These are phyloP conservation scores for Cynara cardunculus DNA, from an alignment of 129 eudicot genomes.

Conservation along the genomic window DNA sequence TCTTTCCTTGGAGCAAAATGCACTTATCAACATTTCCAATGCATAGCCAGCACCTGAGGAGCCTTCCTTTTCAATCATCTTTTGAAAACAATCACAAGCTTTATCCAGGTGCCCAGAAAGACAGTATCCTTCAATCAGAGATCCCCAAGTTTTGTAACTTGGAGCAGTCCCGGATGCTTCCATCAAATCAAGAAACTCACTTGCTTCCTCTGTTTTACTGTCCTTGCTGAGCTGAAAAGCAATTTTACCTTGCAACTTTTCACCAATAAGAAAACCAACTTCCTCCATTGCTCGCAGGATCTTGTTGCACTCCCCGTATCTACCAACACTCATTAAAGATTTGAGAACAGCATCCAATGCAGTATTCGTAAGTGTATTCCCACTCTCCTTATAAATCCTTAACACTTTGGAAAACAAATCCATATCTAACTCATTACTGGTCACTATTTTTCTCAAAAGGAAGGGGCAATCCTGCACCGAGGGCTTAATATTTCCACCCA, in stretches of 20 bases:
- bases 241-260: slow-evolving; percentile 38
- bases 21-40: slow-evolving; percentile 47
- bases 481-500: slow-evolving; percentile 58
- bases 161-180: slow-evolving; percentile 27
- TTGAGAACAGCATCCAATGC: slow-evolving; percentile 51
- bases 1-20: slow-evolving; percentile 48
- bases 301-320: slow-evolving; percentile 54
- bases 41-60: slow-evolving; percentile 40
- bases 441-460: slow-evolving; percentile 69
- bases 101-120: slow-evolving; percentile 52
- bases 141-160: slow-evolving; percentile 42
- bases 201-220: slow-evolving; percentile 45
- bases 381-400: slow-evolving; percentile 46
- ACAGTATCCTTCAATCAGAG: slow-evolving; percentile 69
- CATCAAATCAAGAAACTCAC: slow-evolving; percentile 41
- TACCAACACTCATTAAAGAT: slow-evolving; percentile 75
- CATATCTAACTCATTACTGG: slow-evolving; percentile 52
- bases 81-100: slow-evolving; percentile 50
- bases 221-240: slow-evolving; percentile 53
- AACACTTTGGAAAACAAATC: slow-evolving; percentile 60
- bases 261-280: slow-evolving; percentile 47
- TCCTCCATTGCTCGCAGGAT: slow-evolving; percentile 65
- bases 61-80: slow-evolving; percentile 48
- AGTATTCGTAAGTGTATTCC: slow-evolving; percentile 38
- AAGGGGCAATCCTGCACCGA: slow-evolving; percentile 45